phyloP scores from a whole-genome alignment of 352 stramenopile species.

The Globisporangium echinulatum region DNA sequence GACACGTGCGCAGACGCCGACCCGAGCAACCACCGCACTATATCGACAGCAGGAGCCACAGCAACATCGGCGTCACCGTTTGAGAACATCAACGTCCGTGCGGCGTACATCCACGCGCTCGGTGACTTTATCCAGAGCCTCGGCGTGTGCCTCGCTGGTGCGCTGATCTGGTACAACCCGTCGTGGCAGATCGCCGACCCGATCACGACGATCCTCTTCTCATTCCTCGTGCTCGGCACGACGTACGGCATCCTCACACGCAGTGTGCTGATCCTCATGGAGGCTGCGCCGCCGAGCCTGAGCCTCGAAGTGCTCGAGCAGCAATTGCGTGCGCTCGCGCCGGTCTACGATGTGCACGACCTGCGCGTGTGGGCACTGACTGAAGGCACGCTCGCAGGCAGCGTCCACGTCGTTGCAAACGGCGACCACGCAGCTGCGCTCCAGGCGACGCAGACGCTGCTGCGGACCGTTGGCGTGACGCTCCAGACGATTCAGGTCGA shows the following conservation, averaged over 20 bases:
- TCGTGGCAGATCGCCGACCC: constrained; percentile 94
- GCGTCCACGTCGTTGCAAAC: constrained; percentile 87
- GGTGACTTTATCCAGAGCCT: constrained; percentile 96
- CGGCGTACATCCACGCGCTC: constrained; percentile 96
- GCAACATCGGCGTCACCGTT: constrained; percentile 14
- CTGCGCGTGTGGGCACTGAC: constrained; percentile 97
- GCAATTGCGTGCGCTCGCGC: constrained; percentile 43
- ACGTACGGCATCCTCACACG: constrained; percentile 90
- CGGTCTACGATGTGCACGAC: constrained; percentile 95
- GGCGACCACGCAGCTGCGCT: constrained; percentile 44
- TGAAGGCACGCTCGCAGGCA: constrained; percentile 82
- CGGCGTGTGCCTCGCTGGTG: constrained; percentile 93
- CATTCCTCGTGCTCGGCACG: constrained; percentile 90
- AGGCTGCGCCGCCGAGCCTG: constrained; percentile 83
- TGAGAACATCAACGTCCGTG: constrained; percentile 95
- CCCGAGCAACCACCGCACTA: neutral
- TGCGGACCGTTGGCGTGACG: constrained; percentile 46
- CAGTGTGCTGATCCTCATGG: constrained; percentile 92
- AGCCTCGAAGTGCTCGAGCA: constrained; percentile 53
- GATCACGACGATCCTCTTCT: constrained; percentile 96
- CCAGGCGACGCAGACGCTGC: constrained; percentile 41
- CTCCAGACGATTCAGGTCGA: constrained; percentile 72
- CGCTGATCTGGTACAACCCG: constrained; percentile 96
- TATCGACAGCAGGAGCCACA: constrained; percentile 1
- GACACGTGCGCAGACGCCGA: constrained; percentile 14